Conservation (phyloP, 768 basidiomycete species). For the Pulveroboletus sp. region DNA sequence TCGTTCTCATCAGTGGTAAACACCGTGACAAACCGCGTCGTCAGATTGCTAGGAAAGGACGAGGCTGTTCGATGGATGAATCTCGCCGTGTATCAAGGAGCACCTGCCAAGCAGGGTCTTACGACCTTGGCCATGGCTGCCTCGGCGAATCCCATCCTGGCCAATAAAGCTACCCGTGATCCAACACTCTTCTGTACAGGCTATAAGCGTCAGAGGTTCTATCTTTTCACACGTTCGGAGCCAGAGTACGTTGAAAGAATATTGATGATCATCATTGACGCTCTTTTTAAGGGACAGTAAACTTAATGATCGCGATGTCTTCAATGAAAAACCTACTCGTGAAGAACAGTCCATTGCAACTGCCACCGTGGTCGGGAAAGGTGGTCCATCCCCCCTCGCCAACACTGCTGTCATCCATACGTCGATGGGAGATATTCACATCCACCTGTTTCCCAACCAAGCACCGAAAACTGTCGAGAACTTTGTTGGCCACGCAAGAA, state of each 20-base stretch:
- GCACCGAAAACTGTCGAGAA: conserved; percentile 97
- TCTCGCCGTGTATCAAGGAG: conserved; percentile 88
- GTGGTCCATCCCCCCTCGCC: conserved; percentile 69
- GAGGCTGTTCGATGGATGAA: conserved; percentile 91
- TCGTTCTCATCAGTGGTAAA: conserved; percentile 70
- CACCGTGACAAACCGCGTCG: conserved; percentile 89
- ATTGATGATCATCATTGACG: background rate
- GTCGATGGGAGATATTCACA: conserved; percentile 89
- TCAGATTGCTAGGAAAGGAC: conserved; percentile 86
- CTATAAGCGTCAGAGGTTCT: conserved; percentile 90
- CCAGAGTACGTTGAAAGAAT: conserved; percentile 68
- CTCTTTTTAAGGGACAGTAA: conserved; percentile 65
- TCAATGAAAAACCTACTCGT: conserved; percentile 95
- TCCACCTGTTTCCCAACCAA: conserved; percentile 85
- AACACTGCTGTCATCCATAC: conserved; percentile 90
- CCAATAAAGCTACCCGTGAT: conserved; percentile 79
- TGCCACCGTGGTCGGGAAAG: conserved; percentile 45
- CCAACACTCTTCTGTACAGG: conserved; percentile 93
- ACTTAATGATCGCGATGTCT: conserved; percentile 89
- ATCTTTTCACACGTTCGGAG: conserved; percentile 87
- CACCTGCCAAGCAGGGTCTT: conserved; percentile 81
- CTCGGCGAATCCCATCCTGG: conserved; percentile 91
- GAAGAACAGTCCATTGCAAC: conserved; percentile 91
- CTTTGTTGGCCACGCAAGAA: conserved; percentile 89
- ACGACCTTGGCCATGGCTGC: conserved; percentile 93